These are phyloP conservation scores for Elaeis guineensis DNA, from an alignment of 176 grass and related monocot species.

Conservation along the genomic window DNA sequence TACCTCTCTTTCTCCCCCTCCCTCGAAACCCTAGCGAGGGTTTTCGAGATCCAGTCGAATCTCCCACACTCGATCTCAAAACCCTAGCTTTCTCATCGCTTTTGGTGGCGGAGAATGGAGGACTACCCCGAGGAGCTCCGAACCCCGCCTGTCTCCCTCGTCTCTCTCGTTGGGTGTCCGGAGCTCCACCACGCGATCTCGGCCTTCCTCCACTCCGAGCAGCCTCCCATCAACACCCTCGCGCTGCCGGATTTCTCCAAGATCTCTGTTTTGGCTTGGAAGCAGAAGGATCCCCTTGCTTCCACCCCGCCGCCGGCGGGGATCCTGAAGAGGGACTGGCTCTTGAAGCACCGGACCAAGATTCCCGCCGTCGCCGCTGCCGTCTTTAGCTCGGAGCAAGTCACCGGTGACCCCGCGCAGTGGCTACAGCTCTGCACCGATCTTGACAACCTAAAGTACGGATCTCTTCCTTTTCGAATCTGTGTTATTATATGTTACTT, in stretches of 20 bases:
- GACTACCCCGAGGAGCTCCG: slow-evolving; percentile 97
- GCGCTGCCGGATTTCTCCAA: slow-evolving; percentile 82
- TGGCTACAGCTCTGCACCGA: slow-evolving; percentile 97
- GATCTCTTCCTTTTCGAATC: slow-evolving; percentile 12
- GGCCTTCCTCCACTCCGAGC: slow-evolving; percentile 66
- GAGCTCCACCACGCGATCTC: slow-evolving; percentile 92
- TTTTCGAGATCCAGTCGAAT: background rate
- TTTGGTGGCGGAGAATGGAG: slow-evolving; percentile 44
- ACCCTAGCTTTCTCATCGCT: background rate
- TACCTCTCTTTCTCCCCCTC: background rate
- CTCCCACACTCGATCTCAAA: background rate
- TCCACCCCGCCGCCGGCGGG: slow-evolving; percentile 44
- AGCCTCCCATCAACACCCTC: slow-evolving; percentile 74
- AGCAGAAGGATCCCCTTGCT: slow-evolving; percentile 74
- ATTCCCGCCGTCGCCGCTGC: slow-evolving; percentile 61
- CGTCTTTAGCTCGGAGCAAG: slow-evolving; percentile 64
- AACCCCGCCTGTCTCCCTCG: slow-evolving; percentile 67
- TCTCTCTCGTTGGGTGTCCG: slow-evolving; percentile 76
- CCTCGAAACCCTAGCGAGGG: background rate
- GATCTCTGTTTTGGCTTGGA: slow-evolving; percentile 53
- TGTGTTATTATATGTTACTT: background rate
- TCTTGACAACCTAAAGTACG: slow-evolving; percentile 97
- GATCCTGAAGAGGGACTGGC: slow-evolving; percentile 88
- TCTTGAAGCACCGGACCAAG: slow-evolving; percentile 77
- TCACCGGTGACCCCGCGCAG: slow-evolving; percentile 83